Base-by-base conservation (phyloP, 2,329 filamentous ascomycete genomes). In the Chaetothyriales sp. region DNA sequence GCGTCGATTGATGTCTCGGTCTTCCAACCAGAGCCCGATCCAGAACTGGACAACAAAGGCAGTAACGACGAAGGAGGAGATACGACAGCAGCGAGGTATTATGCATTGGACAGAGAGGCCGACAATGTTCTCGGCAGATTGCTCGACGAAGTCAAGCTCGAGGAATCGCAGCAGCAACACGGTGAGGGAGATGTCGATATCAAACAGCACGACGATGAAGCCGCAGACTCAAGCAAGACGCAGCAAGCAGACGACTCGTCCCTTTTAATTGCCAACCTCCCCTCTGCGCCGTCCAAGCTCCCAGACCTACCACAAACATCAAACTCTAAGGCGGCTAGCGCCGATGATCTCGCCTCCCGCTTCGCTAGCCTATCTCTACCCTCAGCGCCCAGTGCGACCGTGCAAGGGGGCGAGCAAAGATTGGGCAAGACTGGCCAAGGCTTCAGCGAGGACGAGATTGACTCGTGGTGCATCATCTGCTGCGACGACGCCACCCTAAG, bases 401-500 rank as follows among this genome's bases (percentile, higher is more conserved):
- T 55, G 25, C 49, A 49, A 47, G 37, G 45, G 4, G 48, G 51
- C 19, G 56, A 53, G 18, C 52, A 66, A 64, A 47, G 51, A 65
- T 1, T 64, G 64, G 46, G 63, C 65, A 5, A 70, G 61, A 47
- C 47, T 67, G 44, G 69, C 8, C 46, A 43, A 67, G 47, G 71
- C 13, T 68, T 52, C 62, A 79, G 81, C 0, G 83, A 89, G 60
- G 82, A 83, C 33, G 85, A 90, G 60, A 75, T 83, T 55, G 80
- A 83, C 44, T 79, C 76, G 1, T 94, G 86, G 86, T 94, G 88
- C 65, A 77, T 82, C 29, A 88, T 92, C 8, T 94, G 88, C 64
- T 80, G 84, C 46, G 85, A 88, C 53, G 85, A 92, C 62, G 86
- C 83, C 0, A 81, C 80, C 2, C 69, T 92, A 25, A 75, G 75